A percentile compares a stretch with the other conserved stretches of the same genome.
These are phyloP conservation scores for Sporothrix globosa DNA, from an alignment of 2,329 filamentous ascomycete genomes.

Conservation along the genomic window DNA sequence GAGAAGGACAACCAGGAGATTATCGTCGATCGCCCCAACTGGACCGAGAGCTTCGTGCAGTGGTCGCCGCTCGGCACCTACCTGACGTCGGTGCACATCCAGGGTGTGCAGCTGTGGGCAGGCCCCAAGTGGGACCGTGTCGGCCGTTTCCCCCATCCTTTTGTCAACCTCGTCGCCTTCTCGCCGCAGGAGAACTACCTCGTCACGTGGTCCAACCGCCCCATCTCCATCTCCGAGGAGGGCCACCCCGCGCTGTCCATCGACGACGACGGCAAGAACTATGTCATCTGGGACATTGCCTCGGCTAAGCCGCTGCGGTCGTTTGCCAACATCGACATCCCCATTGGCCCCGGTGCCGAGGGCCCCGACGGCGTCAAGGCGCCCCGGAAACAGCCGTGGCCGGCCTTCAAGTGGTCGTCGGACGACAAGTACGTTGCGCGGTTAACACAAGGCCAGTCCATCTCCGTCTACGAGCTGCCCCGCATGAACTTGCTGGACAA, in stretches of 20 bases:
- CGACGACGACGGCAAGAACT: slow-evolving; percentile 98
- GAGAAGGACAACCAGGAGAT: slow-evolving; percentile 87
- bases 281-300: slow-evolving; percentile 96
- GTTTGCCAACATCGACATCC: slow-evolving; percentile 85
- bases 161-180: slow-evolving; percentile 94
- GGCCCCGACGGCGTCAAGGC: slow-evolving; percentile 56
- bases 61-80: slow-evolving; percentile 97
- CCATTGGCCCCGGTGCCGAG: slow-evolving; percentile 59
- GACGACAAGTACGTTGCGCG: slow-evolving; percentile 97
- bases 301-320: slow-evolving; percentile 88
- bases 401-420: slow-evolving; percentile 98
- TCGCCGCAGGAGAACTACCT: slow-evolving; percentile 91
- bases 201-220: slow-evolving; percentile 94
- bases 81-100: slow-evolving; percentile 90
- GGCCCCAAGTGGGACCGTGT: slow-evolving; percentile 86
- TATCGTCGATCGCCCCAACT: slow-evolving; percentile 89
- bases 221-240: slow-evolving; percentile 87
- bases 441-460: slow-evolving; percentile 82
- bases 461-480: slow-evolving; percentile 94
- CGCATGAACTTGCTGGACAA: slow-evolving; percentile 88
- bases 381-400: slow-evolving; percentile 90
- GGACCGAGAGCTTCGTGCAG: slow-evolving; percentile 97
- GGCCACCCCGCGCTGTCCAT: slow-evolving; percentile 80
- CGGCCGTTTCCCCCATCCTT: slow-evolving; percentile 91
- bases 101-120: slow-evolving; percentile 97